phyloP scores from a whole-genome alignment of 75 land plant genomes.

The Chamaecyparis obtusa region DNA sequence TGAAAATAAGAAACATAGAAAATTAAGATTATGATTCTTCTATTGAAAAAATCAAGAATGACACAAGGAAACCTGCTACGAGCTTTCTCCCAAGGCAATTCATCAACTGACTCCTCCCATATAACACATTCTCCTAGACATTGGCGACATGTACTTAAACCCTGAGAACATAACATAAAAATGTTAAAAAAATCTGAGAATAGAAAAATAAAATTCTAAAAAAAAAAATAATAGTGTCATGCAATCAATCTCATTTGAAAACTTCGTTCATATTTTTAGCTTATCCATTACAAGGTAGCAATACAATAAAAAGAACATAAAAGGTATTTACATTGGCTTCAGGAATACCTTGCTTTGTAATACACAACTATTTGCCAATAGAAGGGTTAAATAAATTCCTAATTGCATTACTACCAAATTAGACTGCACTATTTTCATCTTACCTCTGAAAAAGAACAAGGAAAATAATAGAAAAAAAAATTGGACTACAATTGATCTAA shows the following conservation, averaged over 20 bases:
- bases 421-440: not conserved
- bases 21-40: not conserved
- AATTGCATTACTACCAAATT: not conserved
- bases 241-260: not conserved
- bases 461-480: not conserved
- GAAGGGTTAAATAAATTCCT: not conserved
- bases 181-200: not conserved
- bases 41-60: not conserved
- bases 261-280: not conserved
- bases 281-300: not conserved
- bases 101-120: constrained; percentile 77
- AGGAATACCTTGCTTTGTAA: not conserved
- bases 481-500: not conserved
- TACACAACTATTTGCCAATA: not conserved
- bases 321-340: not conserved
- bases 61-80: constrained; percentile 42
- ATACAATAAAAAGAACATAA: not conserved
- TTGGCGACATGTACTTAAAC: constrained; percentile 48
- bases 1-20: not conserved
- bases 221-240: not conserved
- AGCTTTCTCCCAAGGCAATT: constrained; percentile 79
- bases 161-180: constrained; percentile 28
- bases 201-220: not conserved
- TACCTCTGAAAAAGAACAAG: not conserved
- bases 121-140: constrained; percentile 79